Evolutionary conservation across 371 early-diverging fungal genomes (phyloP).

Genomic region (Saksenaea vasiformis): DNA sequence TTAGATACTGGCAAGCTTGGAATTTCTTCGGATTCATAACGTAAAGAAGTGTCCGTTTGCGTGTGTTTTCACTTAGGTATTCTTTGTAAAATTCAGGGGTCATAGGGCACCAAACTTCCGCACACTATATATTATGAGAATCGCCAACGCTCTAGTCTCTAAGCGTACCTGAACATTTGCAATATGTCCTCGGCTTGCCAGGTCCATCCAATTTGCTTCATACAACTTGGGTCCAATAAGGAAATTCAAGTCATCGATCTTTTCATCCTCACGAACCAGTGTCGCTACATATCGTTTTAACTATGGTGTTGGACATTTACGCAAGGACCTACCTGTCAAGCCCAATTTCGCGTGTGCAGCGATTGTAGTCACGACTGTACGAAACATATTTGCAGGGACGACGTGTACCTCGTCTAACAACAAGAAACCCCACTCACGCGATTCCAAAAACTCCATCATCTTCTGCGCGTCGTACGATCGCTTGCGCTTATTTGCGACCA

Average conservation of each 20-base stretch:
- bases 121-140: conserved; percentile 62
- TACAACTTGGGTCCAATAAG: conserved; percentile 99
- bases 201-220: conserved; percentile 99
- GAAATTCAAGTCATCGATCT: conserved; percentile 99
- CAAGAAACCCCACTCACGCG: conserved; percentile 98
- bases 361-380: conserved; percentile 94
- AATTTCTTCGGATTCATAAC: conserved; percentile 99
- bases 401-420: conserved; percentile 99
- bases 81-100: conserved; percentile 97
- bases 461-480: conserved; percentile 95
- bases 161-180: conserved; percentile 87
- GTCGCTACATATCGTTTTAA: conserved; percentile 71
- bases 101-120: conserved; percentile 99
- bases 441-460: conserved; percentile 95
- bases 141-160: conserved; percentile 2
- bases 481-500: conserved; percentile 96
- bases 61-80: conserved; percentile 78
- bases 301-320: background rate
- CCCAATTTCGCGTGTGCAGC: conserved; percentile 98
- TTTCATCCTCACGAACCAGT: conserved; percentile 99
- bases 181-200: conserved; percentile 97
- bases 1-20: conserved; percentile 97
- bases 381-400: conserved; percentile 99
- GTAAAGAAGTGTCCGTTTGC: conserved; percentile 87
- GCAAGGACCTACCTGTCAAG: conserved; percentile 64